Evolutionary conservation across 805 yeast genomes (phyloP).

Genomic region (Brettanomyces sp.): DNA sequence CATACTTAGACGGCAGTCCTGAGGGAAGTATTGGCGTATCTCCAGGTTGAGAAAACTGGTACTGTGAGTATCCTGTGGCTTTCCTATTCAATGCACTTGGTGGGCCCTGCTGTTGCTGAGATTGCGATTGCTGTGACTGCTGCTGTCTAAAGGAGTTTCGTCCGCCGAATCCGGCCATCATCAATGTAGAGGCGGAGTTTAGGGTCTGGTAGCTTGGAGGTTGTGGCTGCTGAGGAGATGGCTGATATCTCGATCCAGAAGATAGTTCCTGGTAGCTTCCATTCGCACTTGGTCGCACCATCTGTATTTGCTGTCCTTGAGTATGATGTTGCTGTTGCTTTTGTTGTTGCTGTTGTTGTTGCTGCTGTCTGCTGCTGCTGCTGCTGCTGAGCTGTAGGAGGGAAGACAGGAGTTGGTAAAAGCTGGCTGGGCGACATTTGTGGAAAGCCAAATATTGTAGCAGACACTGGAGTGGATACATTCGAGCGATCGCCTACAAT

Average conservation of each 20-base stretch:
- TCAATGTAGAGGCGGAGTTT: constrained; percentile 10
- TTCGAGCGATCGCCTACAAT: constrained; percentile 9
- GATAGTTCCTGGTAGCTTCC: not conserved
- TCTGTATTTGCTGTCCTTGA: constrained; percentile 5
- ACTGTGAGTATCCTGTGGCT: not conserved
- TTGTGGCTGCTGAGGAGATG: constrained; percentile 1
- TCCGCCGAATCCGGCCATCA: constrained; percentile 3
- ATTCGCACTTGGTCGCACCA: constrained; percentile 1
- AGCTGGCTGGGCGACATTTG: constrained; percentile 26
- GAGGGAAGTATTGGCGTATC: constrained; percentile 65
- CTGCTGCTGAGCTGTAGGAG: not conserved
- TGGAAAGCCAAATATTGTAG: constrained; percentile 22
- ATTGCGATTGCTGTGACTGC: constrained; percentile 19
- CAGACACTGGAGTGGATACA: constrained; percentile 22
- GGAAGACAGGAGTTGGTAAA: constrained; percentile 19
- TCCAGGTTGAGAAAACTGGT: constrained; percentile 5
- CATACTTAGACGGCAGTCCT: constrained; percentile 61
- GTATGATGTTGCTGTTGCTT: constrained; percentile 12
- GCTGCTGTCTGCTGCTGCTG: constrained; percentile 12
- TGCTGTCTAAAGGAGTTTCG: constrained; percentile 1
- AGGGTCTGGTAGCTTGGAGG: constrained; percentile 4
- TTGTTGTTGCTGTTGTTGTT: constrained; percentile 16
- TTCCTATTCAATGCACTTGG: not conserved
- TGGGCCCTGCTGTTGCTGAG: constrained; percentile 9
- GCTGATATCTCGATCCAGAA: not conserved